Conservation (phyloP, 768 basidiomycete species). For the Lactarius hatsudake region DNA sequence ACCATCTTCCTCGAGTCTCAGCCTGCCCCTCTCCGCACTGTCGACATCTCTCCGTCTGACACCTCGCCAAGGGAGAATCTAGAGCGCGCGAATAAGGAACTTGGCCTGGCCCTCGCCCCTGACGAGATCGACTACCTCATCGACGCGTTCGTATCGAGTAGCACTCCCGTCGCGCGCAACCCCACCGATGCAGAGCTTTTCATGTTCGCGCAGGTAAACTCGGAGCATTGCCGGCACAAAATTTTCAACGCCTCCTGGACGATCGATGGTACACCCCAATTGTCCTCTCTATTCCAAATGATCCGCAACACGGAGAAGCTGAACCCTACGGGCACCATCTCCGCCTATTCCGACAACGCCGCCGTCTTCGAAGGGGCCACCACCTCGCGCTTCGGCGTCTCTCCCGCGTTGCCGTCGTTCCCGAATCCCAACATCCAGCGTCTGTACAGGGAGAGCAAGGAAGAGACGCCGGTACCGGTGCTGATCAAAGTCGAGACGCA, state of each 20-base stretch:
- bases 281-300: conserved; percentile 89
- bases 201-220: conserved; percentile 99
- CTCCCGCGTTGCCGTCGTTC: conserved; percentile 29
- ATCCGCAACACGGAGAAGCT: conserved; percentile 92
- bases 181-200: conserved; percentile 98
- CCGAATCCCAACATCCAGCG: conserved; percentile 28
- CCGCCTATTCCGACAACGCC: conserved; percentile 97
- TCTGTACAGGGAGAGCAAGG: conserved; percentile 55
- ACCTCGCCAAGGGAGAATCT: conserved; percentile 60
- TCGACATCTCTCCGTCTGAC: conserved; percentile 51
- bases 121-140: conserved; percentile 92
- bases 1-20: conserved; percentile 56
- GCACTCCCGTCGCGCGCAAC: conserved; percentile 65
- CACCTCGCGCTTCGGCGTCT: conserved; percentile 71
- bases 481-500: conserved; percentile 98
- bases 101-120: conserved; percentile 86
- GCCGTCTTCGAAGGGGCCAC: conserved; percentile 83
- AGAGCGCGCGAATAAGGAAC: conserved; percentile 68
- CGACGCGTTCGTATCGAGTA: conserved; percentile 77
- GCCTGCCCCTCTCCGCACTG: conserved; percentile 66
- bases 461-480: conserved; percentile 86
- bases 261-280: conserved; percentile 64
- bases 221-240: conserved; percentile 99
- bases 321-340: conserved; percentile 75
- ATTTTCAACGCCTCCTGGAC: conserved; percentile 99